A percentile compares a stretch with the other conserved stretches of the same genome.
Conservation (phyloP, 352 stramenopile species). For the Ophiocytium majus region DNA sequence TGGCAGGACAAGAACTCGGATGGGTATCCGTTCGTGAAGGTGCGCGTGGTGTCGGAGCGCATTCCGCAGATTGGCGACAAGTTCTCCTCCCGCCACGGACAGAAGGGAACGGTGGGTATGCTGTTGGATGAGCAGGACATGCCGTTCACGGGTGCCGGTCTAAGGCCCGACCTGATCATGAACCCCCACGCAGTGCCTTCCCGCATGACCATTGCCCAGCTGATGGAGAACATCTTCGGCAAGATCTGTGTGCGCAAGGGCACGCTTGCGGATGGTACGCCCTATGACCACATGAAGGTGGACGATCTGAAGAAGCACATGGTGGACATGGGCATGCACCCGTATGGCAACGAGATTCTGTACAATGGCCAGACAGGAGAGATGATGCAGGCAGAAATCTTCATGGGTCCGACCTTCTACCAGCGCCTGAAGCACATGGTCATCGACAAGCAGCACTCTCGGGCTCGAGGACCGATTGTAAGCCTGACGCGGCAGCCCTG, state of each 20-base stretch:
- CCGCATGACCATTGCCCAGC: conserved; percentile 90
- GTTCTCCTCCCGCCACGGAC: conserved; percentile 94
- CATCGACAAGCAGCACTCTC: conserved; percentile 97
- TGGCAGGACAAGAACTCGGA: too few relatives aligned
- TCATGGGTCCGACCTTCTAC: conserved; percentile 99
- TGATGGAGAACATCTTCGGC: conserved; percentile 99
- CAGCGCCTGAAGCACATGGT: conserved; percentile 99
- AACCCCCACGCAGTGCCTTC: conserved; percentile 96
- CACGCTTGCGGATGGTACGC: not conserved
- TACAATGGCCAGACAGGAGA: conserved; percentile 98
- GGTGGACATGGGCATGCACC: too few relatives aligned
- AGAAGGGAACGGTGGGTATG: conserved; percentile 99
- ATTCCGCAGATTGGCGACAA: conserved; percentile 99
- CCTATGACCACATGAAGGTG: not conserved
- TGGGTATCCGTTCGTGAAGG: too few relatives aligned
- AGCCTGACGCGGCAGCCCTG: conserved; percentile 98
- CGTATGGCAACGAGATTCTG: conserved; percentile 97
- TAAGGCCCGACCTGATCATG: conserved; percentile 98
- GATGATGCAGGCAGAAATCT: conserved; percentile 98
- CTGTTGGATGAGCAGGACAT: conserved; percentile 98
- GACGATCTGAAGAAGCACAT: conserved; percentile 47
- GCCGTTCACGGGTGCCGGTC: conserved; percentile 97
- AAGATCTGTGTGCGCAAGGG: too few relatives aligned
- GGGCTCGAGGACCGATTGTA: conserved; percentile 95
- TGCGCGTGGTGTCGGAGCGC: too few relatives aligned